A percentile compares a stretch with the other conserved stretches of the same genome.
These are phyloP conservation scores for Pseudogymnoascus destructans DNA, from an alignment of 2,329 filamentous ascomycete genomes.

Conservation along the genomic window DNA sequence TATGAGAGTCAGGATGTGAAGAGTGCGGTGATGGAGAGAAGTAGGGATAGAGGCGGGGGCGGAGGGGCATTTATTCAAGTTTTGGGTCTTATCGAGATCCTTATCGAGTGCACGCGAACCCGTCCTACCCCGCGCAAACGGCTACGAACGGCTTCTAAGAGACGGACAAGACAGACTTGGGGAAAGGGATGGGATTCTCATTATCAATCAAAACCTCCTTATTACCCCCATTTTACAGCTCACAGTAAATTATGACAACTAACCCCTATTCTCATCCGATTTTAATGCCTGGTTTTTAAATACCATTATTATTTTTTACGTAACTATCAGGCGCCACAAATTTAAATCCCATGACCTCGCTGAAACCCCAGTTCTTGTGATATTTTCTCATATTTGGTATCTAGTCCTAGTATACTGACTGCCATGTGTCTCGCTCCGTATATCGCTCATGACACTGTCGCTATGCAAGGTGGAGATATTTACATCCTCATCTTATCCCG, in stretches of 20 bases:
- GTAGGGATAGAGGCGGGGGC: neutral
- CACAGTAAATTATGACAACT: neutral
- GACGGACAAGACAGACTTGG: neutral
- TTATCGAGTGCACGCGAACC: neutral
- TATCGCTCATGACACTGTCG: neutral
- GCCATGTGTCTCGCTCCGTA: neutral
- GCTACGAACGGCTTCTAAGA: neutral
- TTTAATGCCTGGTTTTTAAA: neutral
- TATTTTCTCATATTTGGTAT: conserved; percentile 4
- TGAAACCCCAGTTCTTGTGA: neutral
- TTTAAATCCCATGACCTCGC: neutral
- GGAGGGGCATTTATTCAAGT: conserved; percentile 3
- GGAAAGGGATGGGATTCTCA: neutral
- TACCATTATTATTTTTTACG: neutral
- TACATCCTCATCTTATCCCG: neutral
- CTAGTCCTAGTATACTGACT: neutral
- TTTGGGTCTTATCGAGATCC: conserved; percentile 2
- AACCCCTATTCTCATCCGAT: neutral
- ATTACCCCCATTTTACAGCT: neutral
- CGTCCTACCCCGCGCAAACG: neutral
- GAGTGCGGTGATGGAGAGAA: neutral
- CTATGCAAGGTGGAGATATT: neutral
- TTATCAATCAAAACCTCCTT: neutral
- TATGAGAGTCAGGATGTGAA: neutral
- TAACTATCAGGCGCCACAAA: neutral